Percentiles rank a stretch among this genome's conserved stretches.
Evolutionary conservation across 2,329 filamentous ascomycete genomes (phyloP).

Genomic region (Fusarium miscanthi): DNA sequence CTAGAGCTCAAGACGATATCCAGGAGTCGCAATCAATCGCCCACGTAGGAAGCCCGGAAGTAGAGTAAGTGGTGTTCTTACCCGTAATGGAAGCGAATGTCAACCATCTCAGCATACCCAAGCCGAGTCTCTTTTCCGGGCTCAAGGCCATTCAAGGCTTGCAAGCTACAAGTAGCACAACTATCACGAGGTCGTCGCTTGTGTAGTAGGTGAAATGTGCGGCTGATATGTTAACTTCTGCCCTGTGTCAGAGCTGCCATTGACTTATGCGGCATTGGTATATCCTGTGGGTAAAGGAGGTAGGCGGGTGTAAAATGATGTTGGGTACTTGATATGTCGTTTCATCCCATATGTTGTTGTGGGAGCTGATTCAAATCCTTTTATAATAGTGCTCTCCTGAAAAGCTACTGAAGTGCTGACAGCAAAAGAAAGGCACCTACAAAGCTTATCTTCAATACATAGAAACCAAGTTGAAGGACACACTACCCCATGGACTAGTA

Average conservation of each 20-base stretch:
- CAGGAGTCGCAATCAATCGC: conserved; percentile 41
- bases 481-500: not conserved
- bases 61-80: conserved; percentile 16
- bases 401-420: not conserved
- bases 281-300: not conserved
- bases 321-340: not conserved
- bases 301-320: not conserved
- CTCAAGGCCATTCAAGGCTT: conserved; percentile 32
- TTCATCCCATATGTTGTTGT: not conserved
- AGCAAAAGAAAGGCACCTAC: not conserved
- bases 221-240: not conserved
- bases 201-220: not conserved
- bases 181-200: no score
- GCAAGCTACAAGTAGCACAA: conserved; percentile 4
- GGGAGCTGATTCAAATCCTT: not conserved
- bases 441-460: not conserved
- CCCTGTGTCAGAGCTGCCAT: not conserved
- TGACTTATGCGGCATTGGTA: not conserved
- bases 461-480: not conserved
- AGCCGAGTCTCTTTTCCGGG: conserved; percentile 27
- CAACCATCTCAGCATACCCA: conserved; percentile 24
- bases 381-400: not conserved
- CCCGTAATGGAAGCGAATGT: not conserved
- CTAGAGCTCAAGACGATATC: no score
- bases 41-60: conserved; percentile 23